phyloP scores from a whole-genome alignment of 1,139 yeast species.

The Wickerhamomyces sp. region DNA sequence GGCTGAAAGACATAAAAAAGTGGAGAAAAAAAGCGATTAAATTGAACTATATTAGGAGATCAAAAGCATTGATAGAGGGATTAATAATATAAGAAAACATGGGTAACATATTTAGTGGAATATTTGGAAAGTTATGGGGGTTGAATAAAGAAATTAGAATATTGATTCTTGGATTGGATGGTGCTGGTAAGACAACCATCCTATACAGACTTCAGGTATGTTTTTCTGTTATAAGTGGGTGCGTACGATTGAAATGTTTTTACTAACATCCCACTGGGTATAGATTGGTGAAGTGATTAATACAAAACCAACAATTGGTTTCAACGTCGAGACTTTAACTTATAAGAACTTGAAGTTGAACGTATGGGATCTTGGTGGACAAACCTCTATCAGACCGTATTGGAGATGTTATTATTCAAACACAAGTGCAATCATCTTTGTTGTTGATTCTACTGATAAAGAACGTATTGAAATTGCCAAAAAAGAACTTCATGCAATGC shows the following conservation, averaged over 20 bases:
- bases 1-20: too few species aligned
- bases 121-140: conserved; percentile 87
- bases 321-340: conserved; percentile 89
- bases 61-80: neutral
- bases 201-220: conserved; percentile 73
- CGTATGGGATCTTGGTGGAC: conserved; percentile 94
- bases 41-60: too few species aligned
- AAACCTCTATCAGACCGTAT: conserved; percentile 92
- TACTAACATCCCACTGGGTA: neutral
- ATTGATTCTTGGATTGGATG: conserved; percentile 88
- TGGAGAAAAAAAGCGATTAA: too few species aligned
- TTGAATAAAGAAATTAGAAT: conserved; percentile 86
- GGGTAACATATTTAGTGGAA: conserved; percentile 85
- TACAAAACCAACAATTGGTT: conserved; percentile 61
- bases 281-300: conserved; percentile 4
- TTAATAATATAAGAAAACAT: conserved; percentile 27
- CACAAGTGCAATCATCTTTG: conserved; percentile 94
- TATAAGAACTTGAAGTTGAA: conserved; percentile 89
- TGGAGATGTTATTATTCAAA: conserved; percentile 98
- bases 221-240: neutral
- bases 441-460: conserved; percentile 94
- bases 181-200: conserved; percentile 97
- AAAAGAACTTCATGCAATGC: conserved; percentile 86
- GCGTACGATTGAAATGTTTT: conserved; percentile 9
- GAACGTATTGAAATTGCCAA: conserved; percentile 87